Conservation (phyloP, 2,329 filamentous ascomycete species). For the Ophiocordyceps unilateralis region DNA sequence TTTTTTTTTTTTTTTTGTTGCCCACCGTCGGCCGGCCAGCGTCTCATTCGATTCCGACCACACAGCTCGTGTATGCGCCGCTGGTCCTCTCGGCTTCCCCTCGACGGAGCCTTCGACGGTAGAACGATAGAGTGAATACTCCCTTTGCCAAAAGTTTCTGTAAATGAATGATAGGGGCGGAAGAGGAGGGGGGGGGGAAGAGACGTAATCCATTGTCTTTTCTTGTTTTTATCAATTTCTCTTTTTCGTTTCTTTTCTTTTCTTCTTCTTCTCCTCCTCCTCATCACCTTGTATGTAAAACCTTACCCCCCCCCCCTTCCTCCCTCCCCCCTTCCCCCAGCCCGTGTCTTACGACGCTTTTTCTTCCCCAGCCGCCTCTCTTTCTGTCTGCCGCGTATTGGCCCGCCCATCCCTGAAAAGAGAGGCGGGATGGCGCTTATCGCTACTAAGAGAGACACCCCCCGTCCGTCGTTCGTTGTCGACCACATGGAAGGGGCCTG, state of each 20-base stretch:
- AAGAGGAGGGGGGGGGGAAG: neutral
- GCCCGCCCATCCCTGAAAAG: no score
- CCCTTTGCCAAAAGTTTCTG: no score
- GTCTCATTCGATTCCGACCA: slow-evolving; percentile 1
- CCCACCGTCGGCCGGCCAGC: neutral
- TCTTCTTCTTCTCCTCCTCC: neutral
- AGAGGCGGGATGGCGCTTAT: no score
- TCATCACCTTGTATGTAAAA: no score
- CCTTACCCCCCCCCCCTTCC: no score
- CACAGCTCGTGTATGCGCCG: neutral
- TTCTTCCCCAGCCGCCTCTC: neutral
- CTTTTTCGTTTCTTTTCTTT: neutral
- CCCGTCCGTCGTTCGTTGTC: no score
- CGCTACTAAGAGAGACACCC: no score
- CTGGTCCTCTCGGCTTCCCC: no score
- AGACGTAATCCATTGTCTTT: neutral
- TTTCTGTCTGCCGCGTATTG: neutral
- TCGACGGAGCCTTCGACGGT: no score
- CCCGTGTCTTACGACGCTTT: neutral
- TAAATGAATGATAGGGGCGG: neutral
- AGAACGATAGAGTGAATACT: no score
- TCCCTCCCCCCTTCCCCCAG: no score
- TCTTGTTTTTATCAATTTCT: neutral
- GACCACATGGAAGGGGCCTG: neutral
- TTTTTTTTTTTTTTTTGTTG: neutral